Evolutionary conservation across 2,329 filamentous ascomycete genomes (phyloP), one percentile per base, ranked within the genome.

Genomic region (Xylariaceae sp.): DNA sequence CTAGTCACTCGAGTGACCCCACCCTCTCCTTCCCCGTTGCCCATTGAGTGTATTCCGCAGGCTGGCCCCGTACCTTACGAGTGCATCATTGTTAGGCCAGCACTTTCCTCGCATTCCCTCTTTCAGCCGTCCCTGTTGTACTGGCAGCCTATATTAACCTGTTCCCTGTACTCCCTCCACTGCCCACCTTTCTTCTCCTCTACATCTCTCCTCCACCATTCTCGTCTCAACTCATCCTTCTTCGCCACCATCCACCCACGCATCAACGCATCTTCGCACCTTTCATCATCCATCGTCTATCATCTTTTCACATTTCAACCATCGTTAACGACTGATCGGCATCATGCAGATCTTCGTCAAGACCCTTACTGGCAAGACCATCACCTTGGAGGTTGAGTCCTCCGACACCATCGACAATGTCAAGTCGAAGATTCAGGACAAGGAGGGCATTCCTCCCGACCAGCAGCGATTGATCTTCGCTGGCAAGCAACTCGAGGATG

Each of bases 321-420:
- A 61, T 30, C 11, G 4, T 51, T 37, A 57, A 61, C 63, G 65
- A 62, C 69, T 63, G 65, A 62, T 69, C 73, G 74, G 67, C 77
- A 86, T 68, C 77, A 95, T 96, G 92, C 92, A 96, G 84, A 96
- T 97, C 83, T 97, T 96, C 78, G 92, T 96, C 72, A 96, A 96
- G 88, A 96, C 92, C 70, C 85, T 96, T 72, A 96, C 92, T 77
- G 92, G 92, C 72, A 93, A 92, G 82, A 93, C 89, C 61, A 92
- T 92, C 74, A 92, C 89, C 35, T 78, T 91, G 37, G 88, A 91
- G 77, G 88, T 92, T 23, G 88, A 90, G 74, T 88, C 85, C 0
- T 86, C 82, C 30, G 88, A 91, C 72, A 92, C 88, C 56, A 92
- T 92, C 74, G 89, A 92, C 77, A 92, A 93, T 67, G 90, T 93